Base-by-base conservation (phyloP, 73 alveolate species). In the Uronychia setigera region DNA sequence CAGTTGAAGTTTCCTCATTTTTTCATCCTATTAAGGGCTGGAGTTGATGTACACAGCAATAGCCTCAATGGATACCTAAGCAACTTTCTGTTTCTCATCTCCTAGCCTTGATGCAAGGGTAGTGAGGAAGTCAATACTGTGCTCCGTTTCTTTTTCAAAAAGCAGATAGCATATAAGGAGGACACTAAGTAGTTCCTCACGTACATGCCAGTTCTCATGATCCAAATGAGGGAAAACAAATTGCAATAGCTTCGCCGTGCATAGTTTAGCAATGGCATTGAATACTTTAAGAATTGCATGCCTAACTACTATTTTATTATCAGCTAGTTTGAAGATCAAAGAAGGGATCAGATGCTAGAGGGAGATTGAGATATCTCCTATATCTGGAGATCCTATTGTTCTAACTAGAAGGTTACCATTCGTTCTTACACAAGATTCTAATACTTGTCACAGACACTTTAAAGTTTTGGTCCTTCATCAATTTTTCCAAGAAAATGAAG, bases 131-230 rank as follows among this genome's bases (percentile, higher is more conserved):
- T 46, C 67, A 19, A 19, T 46, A 11, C 67, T 19, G n/a, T 46
- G n/a, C 67, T 19, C 5, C 67, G 67, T 11, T 19, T 46, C 19
- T 19, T 46, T 19, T 46, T 5, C n/a, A 19, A 11, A 19, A 46
- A 46, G 67, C n/a, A 46, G 67, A 46, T 11, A 46, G 67, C 81
- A 25, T 78, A 81, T 59, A 35, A 81, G 32, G 33, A 81, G 81
- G 1, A 81, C 59, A 34, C 81, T 81, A 35, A 81, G 46, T 27
- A 81, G 31, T 33, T 81, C 95, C 59, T 90, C 95, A 58, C 95
- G 59, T 33, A 90, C 87, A 34, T 85, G 95, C 95, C 95, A 90
- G 84, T 90, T 90, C 11, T 76, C 85, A 74, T 90, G 89, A 30
- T 35, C 26, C 35, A 90, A 29, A 46, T 59, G 85, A 27, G 88